phyloP scores from a whole-genome alignment of 352 stramenopile genomes.

The Pythium myriotylum region DNA sequence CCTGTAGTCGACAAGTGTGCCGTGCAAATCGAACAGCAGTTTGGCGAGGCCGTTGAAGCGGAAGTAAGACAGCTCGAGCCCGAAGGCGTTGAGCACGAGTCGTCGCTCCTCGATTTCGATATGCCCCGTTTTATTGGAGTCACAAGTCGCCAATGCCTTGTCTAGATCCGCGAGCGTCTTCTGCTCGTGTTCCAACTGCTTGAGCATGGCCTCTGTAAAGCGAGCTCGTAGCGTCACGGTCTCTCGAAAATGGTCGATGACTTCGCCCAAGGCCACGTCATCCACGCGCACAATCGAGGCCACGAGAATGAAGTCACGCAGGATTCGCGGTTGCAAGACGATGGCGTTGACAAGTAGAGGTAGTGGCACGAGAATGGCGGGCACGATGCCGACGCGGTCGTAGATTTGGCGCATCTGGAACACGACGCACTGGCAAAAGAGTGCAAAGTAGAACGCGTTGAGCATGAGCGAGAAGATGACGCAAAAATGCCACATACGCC shows the following conservation, averaged over 20 bases:
- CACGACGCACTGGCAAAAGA: conserved; percentile 33
- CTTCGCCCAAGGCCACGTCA: conserved; percentile 27
- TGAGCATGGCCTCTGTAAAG: conserved; percentile 23
- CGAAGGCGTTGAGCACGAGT: conserved; percentile 20
- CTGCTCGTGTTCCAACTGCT: conserved; percentile 13
- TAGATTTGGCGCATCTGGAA: conserved; percentile 22
- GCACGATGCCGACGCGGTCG: conserved; percentile 1
- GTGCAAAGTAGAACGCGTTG: conserved; percentile 31
- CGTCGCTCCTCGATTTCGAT: conserved; percentile 26
- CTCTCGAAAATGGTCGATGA: conserved; percentile 32
- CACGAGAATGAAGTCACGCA: conserved; percentile 31
- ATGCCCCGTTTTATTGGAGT: conserved; percentile 5
- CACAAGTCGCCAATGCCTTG: conserved; percentile 13
- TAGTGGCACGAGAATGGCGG: conserved; percentile 8
- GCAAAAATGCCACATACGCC: conserved; percentile 26
- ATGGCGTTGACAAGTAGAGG: conserved; percentile 28
- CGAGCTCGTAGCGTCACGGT: conserved; percentile 23
- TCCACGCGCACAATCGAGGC: conserved; percentile 25
- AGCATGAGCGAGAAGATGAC: conserved; percentile 30
- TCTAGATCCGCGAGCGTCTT: conserved; percentile 19
- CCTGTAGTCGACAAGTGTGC: conserved; percentile 26
- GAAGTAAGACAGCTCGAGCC: conserved; percentile 33
- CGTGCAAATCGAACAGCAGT: conserved; percentile 27
- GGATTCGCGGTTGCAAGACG: conserved; percentile 28
- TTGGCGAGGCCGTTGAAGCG: conserved; percentile 34